Percentiles rank a stretch among this genome's conserved stretches.
phyloP scores from a whole-genome alignment of 2,329 filamentous ascomycete genomes.

The Colletotrichum incanum region DNA sequence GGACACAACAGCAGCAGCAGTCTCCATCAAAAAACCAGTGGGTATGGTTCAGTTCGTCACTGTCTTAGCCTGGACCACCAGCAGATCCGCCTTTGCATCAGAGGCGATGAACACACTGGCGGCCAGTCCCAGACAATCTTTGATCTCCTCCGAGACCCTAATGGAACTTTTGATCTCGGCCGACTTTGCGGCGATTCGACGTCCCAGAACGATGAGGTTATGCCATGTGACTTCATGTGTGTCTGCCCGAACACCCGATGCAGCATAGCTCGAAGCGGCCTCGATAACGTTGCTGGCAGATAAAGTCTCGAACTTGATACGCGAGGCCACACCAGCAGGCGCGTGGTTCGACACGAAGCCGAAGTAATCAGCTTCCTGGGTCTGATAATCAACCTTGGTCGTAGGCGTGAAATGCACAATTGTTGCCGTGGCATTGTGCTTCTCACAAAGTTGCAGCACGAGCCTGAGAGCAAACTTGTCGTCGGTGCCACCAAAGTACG shows the following conservation, averaged over 20 bases:
- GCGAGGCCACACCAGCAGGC: conserved; percentile 45
- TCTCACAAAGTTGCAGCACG: conserved; percentile 87
- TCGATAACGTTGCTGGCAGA: conserved; percentile 29
- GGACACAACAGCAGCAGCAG: too few relatives aligned
- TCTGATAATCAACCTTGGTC: conserved; percentile 40
- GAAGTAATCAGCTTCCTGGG: conserved; percentile 42
- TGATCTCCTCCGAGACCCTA: conserved; percentile 47
- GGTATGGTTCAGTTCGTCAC: background rate
- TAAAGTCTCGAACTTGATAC: conserved; percentile 45
- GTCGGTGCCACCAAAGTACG: conserved; percentile 88
- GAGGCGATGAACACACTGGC: conserved; percentile 43
- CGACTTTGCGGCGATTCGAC: conserved; percentile 45
- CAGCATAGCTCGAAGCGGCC: conserved; percentile 34
- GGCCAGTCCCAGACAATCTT: conserved; percentile 46
- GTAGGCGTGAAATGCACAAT: conserved; percentile 67
- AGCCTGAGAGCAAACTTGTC: conserved; percentile 85
- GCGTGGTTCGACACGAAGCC: conserved; percentile 49
- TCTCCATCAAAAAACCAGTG: background rate
- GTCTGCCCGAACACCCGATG: conserved; percentile 32
- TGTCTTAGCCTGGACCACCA: conserved; percentile 47
- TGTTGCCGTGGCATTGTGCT: conserved; percentile 83
- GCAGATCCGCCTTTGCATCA: conserved; percentile 49
- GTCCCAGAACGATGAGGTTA: conserved; percentile 48
- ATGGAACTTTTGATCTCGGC: background rate
- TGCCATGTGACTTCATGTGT: conserved; percentile 42